Evolutionary conservation across 106 monocot species (phyloP), one percentile per base, ranked within the genome.

Genomic region (Cymbidium sinense): DNA sequence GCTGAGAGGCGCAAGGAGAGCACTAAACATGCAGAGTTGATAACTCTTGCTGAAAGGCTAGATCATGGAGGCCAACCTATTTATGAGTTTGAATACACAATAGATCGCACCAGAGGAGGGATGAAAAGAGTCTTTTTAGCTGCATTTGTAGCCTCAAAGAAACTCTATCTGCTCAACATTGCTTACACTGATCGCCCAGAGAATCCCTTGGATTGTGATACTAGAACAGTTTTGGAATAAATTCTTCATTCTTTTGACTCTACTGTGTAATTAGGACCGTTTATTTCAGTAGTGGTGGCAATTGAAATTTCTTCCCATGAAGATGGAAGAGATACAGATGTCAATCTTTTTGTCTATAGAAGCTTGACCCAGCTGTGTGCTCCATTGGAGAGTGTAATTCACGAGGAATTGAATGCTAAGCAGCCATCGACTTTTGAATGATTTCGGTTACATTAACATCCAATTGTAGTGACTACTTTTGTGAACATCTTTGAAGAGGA

Each of bases 121-220:
- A 81, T 92, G 88, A 99, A 94, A 82, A 86, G 92, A 82, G 90
- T 99, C 7, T 99, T 99, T 54, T 90, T 94, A 78, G 89, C 94
- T 80, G 98, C 92, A 71, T 94, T 99, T 47, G 90, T 99, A 23
- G 70, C 77, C 72, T 88, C 89, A 33, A 88, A 67, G 36, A 99
- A 99, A 76, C 90, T 99, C 20, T 94, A 86, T 84, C 85, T 99
- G 29, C 91, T 99, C 67, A 99, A 99, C 41, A 87, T 99, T 34
- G 30, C 90, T 36, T 73, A 87, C 15, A 81, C 88, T 50, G 98
- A 99, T 79, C 70, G 62, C 31, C 80, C 88, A 30, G 98, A 94
- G 30, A 87, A 74, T 47, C 90, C 98, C 25, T 81, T 99, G 78
- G 86, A 84, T 36, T n/a, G 34, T 18, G 11, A 85, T 61, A 92